Evolutionary conservation across 495 filamentous ascomycete species (phyloP).

Genomic region (Chaetomium fimeti): DNA sequence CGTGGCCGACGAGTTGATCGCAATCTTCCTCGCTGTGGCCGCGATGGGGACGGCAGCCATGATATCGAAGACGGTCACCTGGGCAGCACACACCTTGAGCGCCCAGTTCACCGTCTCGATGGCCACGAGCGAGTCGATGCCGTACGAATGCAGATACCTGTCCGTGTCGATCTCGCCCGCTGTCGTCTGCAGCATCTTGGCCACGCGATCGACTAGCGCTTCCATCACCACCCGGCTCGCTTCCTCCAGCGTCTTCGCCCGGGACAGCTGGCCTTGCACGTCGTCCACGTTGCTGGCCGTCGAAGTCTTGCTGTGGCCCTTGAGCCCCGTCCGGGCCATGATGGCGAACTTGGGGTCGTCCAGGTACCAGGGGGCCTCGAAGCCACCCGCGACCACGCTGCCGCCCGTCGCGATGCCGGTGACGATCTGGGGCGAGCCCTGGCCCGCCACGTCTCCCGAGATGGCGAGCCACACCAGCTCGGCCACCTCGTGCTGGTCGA

Average conservation of each 20-base stretch:
- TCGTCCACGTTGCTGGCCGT: background rate
- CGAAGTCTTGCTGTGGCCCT: background rate
- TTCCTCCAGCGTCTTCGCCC: background rate
- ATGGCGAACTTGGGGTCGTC: background rate
- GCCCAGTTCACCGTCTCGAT: constrained; percentile 47
- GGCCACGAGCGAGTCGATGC: constrained; percentile 50
- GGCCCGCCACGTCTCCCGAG: background rate
- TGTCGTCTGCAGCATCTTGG: constrained; percentile 28
- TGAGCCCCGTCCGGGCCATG: background rate
- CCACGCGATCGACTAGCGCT: constrained; percentile 4
- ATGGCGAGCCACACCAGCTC: constrained; percentile 1
- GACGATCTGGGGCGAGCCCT: background rate
- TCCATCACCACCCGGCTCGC: background rate
- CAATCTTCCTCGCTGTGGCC: background rate
- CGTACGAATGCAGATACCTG: constrained; percentile 32
- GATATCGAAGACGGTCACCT: background rate
- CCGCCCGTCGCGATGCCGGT: background rate
- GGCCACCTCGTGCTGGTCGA: background rate
- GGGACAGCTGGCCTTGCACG: background rate
- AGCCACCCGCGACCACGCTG: background rate
- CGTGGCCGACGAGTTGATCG: background rate
- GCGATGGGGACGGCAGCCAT: background rate
- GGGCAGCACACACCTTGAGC: background rate
- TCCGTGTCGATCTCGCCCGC: constrained; percentile 31
- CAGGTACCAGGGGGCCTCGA: background rate